Evolutionary conservation across 1,139 yeast species (phyloP).

Genomic region (Debaryomyces subglobosus): DNA sequence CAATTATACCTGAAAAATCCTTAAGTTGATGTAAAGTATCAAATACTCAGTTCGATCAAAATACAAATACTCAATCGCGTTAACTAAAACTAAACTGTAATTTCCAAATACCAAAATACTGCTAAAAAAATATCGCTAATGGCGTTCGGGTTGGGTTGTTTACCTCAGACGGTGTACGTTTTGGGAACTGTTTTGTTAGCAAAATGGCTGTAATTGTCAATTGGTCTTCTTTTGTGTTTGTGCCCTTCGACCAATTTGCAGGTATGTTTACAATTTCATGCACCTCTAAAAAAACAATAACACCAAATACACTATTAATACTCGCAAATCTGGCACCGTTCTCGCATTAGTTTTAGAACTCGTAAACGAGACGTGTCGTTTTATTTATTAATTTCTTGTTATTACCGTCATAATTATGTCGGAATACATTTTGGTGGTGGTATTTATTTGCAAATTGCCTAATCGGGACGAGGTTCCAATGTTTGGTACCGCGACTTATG

Average conservation of each 20-base stretch:
- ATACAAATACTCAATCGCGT: slow-evolving; percentile 8
- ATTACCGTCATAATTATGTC: neutral
- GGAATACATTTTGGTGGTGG: neutral
- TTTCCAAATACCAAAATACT: slow-evolving; percentile 1
- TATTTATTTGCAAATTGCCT: slow-evolving; percentile 6
- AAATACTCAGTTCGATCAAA: slow-evolving; percentile 7
- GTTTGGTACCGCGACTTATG: slow-evolving; percentile 8
- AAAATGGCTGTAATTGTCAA: slow-evolving; percentile 2
- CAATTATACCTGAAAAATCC: slow-evolving; percentile 3
- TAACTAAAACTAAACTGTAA: neutral
- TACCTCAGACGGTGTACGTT: neutral
- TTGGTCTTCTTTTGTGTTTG: neutral
- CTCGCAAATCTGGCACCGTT: neutral
- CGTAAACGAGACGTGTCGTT: slow-evolving; percentile 6
- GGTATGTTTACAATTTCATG: slow-evolving; percentile 5
- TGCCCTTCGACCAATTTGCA: neutral
- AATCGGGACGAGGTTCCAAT: slow-evolving; percentile 4
- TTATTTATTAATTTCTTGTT: slow-evolving; percentile 6
- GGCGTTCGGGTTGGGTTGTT: slow-evolving; percentile 3
- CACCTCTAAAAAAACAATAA: slow-evolving; percentile 2
- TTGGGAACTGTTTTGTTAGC: slow-evolving; percentile 3
- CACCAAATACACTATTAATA: neutral
- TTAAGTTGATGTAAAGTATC: slow-evolving; percentile 1
- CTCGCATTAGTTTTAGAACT: neutral
- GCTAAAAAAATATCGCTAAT: neutral